phyloP scores from a whole-genome alignment of 164 flowering plant species.

The Vitis riparia region DNA sequence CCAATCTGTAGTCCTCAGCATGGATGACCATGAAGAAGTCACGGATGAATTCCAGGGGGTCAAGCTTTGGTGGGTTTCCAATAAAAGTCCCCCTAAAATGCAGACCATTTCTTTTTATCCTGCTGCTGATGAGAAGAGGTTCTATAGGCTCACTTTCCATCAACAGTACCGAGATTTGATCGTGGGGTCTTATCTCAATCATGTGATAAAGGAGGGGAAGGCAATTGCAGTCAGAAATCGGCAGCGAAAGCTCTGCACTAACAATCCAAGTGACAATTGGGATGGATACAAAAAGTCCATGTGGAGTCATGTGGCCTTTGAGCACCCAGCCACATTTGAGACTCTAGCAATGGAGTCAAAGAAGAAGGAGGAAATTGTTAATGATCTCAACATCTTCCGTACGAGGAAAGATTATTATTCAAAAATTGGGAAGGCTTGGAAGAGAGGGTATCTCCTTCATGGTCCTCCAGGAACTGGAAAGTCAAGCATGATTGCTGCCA shows the following conservation, averaged over 20 bases:
- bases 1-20: slow-evolving; percentile 38
- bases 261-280: slow-evolving; percentile 16
- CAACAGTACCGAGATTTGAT: slow-evolving; percentile 25
- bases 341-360: slow-evolving; percentile 55
- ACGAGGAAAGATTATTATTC: slow-evolving; percentile 45
- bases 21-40: slow-evolving; percentile 62
- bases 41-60: slow-evolving; percentile 43
- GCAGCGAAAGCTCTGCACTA: slow-evolving; percentile 42
- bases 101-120: slow-evolving; percentile 24
- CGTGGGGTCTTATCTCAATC: slow-evolving; percentile 26
- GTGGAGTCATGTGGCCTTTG: slow-evolving; percentile 52
- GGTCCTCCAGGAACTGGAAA: slow-evolving; percentile 85
- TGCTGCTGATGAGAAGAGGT: slow-evolving; percentile 21
- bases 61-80: slow-evolving; percentile 45
- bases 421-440: slow-evolving; percentile 59
- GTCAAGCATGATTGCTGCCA: slow-evolving; percentile 68
- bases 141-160: slow-evolving; percentile 30
- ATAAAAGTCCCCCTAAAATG: neutral
- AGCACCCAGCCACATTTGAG: slow-evolving; percentile 52
- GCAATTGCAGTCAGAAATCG: slow-evolving; percentile 28
- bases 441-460: slow-evolving; percentile 57
- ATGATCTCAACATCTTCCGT: slow-evolving; percentile 42
- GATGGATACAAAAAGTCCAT: neutral
- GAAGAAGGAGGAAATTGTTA: slow-evolving; percentile 46
- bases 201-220: slow-evolving; percentile 40